phyloP scores from a whole-genome alignment of 306 rosid genomes.

The Ormosia semicastrata region DNA sequence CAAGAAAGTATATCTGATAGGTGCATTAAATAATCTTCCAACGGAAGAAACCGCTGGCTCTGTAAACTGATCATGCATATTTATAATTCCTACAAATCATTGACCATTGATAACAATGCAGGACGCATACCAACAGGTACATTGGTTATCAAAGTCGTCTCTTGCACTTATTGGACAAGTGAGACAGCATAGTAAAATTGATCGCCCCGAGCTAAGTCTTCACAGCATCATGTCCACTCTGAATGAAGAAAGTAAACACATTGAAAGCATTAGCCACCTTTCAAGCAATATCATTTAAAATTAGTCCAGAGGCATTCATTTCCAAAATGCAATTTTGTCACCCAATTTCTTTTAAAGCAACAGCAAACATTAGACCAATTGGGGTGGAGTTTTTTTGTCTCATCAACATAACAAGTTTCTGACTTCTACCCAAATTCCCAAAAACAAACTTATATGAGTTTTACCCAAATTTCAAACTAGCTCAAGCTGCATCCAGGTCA shows the following conservation, averaged over 20 bases:
- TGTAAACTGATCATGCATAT: conserved; percentile 4
- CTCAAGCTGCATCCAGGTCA: not conserved
- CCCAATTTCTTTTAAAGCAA: not conserved
- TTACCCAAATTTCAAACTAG: not conserved
- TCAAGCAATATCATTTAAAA: not conserved
- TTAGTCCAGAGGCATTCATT: not conserved
- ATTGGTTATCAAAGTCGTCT: conserved; percentile 60
- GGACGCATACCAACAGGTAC: conserved; percentile 80
- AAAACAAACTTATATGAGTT: not conserved
- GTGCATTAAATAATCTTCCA: conserved; percentile 15
- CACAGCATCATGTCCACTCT: conserved; percentile 39
- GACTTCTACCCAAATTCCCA: not conserved
- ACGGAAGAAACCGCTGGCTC: not conserved
- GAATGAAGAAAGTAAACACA: conserved; percentile 7
- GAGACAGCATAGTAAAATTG: not conserved
- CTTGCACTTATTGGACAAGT: conserved; percentile 58
- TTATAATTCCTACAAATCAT: conserved; percentile 10
- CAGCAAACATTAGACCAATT: not conserved
- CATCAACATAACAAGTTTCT: not conserved
- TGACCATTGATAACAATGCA: conserved; percentile 48
- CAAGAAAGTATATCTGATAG: not conserved
- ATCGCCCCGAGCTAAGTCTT: conserved; percentile 21
- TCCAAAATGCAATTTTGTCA: not conserved
- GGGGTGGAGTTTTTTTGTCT: not conserved
- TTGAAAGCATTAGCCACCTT: conserved; percentile 24